Base-by-base conservation (phyloP, 345 rosid genomes). In the Heritiera fomes region DNA sequence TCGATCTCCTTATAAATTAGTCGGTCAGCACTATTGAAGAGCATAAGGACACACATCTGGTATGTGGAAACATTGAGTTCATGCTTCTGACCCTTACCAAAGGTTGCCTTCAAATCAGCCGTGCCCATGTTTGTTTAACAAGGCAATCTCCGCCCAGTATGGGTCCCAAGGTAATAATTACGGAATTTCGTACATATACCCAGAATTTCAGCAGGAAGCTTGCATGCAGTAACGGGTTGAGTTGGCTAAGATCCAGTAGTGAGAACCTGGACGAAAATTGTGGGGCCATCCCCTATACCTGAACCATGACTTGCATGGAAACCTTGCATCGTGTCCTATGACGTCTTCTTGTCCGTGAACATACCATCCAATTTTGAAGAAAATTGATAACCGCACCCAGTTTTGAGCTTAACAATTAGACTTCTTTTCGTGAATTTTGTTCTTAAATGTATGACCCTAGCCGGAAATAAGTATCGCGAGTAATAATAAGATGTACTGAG, bases 161-260 rank as follows among this genome's bases (percentile, higher is more conserved):
- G 92, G 50, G 91, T 91, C 64, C 94, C 94, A 9, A 91, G 91
- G 83, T 91, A 91, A 81, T 87, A 88, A 3, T 83, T 82, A 52
- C 91, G 84, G 80, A 91, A 91, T 84, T 88, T 91, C 82, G 89
- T 89, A 58, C 94, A 89, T 15, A 91, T 73, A 30, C 84, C 83
- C 7, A 87, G 80, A 85, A 91, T 84, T 81, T 91, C 94, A 38
- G 88, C 79, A 15, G 94, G 94, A 68, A 91, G 83, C 71, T 89
- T 89, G 84, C 92, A 91, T 8, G 91, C 84, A 45, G 76, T 86
- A 62, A 87, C 83, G 3, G 91, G 87, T 68, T 91, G 94, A 32
- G 92, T 91, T 10, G 94, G 94, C 94, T 92, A 91, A n/a, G 94
- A 91, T 53, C 92, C 94, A 17, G 92, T 89, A 6, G 94, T 91